A percentile compares a stretch with the other conserved stretches of the same genome.
Conservation (phyloP, 2,329 filamentous ascomycete species). For the Diplodia sapinea region DNA sequence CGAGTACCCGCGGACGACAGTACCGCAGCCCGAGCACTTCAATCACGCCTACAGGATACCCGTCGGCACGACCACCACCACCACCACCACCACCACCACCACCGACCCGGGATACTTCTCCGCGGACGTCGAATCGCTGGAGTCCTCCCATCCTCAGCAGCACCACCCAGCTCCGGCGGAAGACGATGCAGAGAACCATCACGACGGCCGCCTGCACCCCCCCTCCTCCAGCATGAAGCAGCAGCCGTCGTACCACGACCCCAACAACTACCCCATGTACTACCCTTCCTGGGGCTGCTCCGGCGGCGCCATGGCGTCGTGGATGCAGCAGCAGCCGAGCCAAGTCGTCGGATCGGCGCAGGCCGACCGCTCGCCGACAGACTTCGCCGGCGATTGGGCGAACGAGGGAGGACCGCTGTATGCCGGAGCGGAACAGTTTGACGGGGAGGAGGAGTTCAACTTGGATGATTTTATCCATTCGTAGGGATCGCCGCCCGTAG, state of each 20-base stretch:
- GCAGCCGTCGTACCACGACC: too few species aligned
- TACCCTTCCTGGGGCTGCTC: neutral
- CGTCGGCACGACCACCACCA: neutral
- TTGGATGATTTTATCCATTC: too few species aligned
- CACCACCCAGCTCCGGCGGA: neutral
- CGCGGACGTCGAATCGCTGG: neutral
- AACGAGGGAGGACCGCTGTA: neutral
- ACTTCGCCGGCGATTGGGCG: neutral
- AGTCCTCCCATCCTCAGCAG: accelerated
- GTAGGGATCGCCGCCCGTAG: too few species aligned
- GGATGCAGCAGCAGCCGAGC: neutral
- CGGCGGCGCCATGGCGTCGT: neutral
- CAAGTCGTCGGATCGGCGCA: too few species aligned
- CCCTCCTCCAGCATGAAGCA: too few species aligned
- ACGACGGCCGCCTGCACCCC: neutral
- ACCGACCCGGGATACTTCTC: neutral
- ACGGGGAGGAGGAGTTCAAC: too few species aligned
- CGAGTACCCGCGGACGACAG: too few species aligned
- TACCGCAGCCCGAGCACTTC: neutral
- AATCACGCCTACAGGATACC: too few species aligned
- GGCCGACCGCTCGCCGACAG: neutral
- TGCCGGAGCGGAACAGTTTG: too few species aligned
- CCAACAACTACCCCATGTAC: too few species aligned
- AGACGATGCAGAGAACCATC: too few species aligned
- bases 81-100: too few species aligned